Conservation (phyloP, 345 rosid species). For the Erucastrum elatum region DNA sequence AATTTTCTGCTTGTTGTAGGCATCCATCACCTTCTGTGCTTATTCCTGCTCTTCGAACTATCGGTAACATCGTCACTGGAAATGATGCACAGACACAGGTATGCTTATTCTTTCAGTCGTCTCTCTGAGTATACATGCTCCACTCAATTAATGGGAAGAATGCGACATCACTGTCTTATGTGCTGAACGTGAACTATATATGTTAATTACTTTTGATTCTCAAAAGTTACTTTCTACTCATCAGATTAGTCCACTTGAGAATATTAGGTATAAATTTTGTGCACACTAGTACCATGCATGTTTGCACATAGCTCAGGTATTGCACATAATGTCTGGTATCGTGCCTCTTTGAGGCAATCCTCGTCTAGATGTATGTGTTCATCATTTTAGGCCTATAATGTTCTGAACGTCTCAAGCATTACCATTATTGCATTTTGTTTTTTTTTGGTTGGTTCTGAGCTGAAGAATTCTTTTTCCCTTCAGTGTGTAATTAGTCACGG, state of each 20-base stretch:
- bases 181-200: not conserved
- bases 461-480: constrained; percentile 27
- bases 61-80: constrained; percentile 86
- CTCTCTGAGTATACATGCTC: not conserved
- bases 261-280: not conserved
- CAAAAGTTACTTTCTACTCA: not conserved
- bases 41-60: constrained; percentile 80
- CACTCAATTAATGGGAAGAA: not conserved
- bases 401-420: not conserved
- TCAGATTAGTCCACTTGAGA: not conserved
- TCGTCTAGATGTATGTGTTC: not conserved
- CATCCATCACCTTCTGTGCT: constrained; percentile 81
- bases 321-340: not conserved
- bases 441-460: constrained; percentile 7
- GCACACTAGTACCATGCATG: too few species aligned
- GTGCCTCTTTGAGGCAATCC: not conserved
- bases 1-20: constrained; percentile 33
- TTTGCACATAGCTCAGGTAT: too few species aligned
- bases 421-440: not conserved
- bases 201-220: constrained; percentile 8
- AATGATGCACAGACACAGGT: constrained; percentile 79
- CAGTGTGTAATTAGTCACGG: constrained; percentile 79
- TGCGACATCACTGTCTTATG: not conserved
- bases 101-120: not conserved
- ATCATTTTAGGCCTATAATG: not conserved